Base-by-base conservation (phyloP, 1,284 basidiomycete genomes). In the Rhodotorula sp. region DNA sequence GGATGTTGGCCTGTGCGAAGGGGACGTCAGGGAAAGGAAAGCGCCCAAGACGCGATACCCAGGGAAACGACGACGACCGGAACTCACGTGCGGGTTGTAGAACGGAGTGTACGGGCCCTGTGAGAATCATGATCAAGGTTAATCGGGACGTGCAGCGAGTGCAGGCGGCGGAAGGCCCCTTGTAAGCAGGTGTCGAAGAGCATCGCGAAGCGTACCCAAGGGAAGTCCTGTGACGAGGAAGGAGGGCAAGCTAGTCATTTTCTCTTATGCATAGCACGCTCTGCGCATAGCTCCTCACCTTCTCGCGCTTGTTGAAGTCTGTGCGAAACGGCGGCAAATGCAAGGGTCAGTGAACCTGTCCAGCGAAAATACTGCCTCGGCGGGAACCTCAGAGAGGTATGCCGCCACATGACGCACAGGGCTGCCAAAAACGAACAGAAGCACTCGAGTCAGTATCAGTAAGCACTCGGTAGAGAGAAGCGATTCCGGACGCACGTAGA, bases 221-320 rank as follows among this genome's bases (percentile, higher is more conserved):
- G 47, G 29, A 49, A 54, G 51, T 54, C 51, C 62, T 63, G 62
- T 51, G 46, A 39, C 39, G 10, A 43, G 10, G 39, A 47, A n/a
- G 46, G 15, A 14, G 8, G 5, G 21, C 48, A 47, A 56, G 26
- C 6, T 43, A 29, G 43, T 31, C 29, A 64, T 31, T 29, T n/a
- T 34, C 21, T 21, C 34, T 5, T 7, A 10, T 12, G 12, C 21
- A 18, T 12, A 16, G 10, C 0, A 46, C 14, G 48, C 3, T 10
- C 46, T 16, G 43, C 14, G 3, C 16, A 46, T 12, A 48, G 26
- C 47, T 5, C 21, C 51, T 39, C 1, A 63, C 68, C 83, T 90
- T 90, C 74, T 80, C 80, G 73, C 91, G 85, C 79, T 85, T 87
- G 84, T 92, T 91, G 81, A 93, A 80, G 84, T 90, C 71, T 68